A percentile compares a stretch with the other conserved stretches of the same genome.
phyloP scores from a whole-genome alignment of 345 rosid species.

The Raphanus sativus region DNA sequence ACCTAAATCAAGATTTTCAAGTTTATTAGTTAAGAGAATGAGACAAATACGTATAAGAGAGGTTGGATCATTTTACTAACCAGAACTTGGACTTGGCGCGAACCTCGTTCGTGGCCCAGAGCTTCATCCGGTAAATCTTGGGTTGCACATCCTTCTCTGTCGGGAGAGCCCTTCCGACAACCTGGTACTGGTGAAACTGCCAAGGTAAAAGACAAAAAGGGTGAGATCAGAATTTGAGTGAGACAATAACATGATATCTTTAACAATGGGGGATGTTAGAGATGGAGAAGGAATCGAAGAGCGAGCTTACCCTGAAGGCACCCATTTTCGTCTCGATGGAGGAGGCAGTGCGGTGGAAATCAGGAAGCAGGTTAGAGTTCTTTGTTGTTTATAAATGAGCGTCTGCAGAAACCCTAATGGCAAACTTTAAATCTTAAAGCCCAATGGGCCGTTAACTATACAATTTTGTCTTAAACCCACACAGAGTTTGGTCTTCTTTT shows the following conservation, averaged over 20 bases:
- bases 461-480: not conserved
- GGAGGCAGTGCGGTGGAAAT: constrained; percentile 2
- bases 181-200: constrained; percentile 74
- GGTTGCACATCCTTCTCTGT: constrained; percentile 58
- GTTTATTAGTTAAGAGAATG: not conserved
- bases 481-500: no score
- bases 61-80: constrained; percentile 25
- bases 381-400: constrained; percentile 11
- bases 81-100: constrained; percentile 72
- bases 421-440: not conserved
- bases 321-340: constrained; percentile 35
- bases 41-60: not conserved
- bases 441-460: constrained; percentile 17
- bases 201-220: not conserved
- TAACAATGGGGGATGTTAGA: not conserved
- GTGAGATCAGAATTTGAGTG: constrained; percentile 1
- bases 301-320: constrained; percentile 37
- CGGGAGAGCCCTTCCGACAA: constrained; percentile 65
- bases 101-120: constrained; percentile 74
- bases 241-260: not conserved
- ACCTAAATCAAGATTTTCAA: constrained; percentile 34
- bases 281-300: not conserved
- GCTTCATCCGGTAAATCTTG: constrained; percentile 67
- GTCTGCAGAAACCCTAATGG: constrained; percentile 25
- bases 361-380: constrained; percentile 31